Base-by-base conservation (phyloP, 495 filamentous ascomycete genomes). In the Aspergillus heteromorphus region DNA sequence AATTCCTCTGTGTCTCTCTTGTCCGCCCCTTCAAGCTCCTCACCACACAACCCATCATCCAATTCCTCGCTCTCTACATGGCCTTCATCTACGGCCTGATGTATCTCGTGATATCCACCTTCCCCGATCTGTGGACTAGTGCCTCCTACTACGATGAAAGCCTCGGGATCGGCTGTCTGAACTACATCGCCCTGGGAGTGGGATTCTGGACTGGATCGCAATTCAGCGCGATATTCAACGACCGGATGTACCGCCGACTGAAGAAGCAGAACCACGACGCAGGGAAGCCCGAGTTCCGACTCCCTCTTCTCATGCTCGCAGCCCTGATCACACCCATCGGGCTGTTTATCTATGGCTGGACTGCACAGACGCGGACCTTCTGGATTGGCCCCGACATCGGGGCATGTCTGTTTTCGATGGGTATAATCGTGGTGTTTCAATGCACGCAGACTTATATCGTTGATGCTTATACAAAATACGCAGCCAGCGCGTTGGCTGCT, bases 401-500 rank as follows among this genome's bases (percentile, higher is more conserved):
- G 2, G 77, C 77, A 6, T 64, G 65, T 1, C 61, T 88, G n/a
- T 83, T 87, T 50, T 62, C 68, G 4, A 58, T 69, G 0, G 85
- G 85, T 2, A 74, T 71, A 5, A 84, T 87, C 51, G 73, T 83
- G 5, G 69, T 71, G 0, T 85, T 85, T 56, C 85, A 87, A 67
- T 83, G 80, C 55, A 80, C 85, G 38, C 83, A 87, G 69, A 50
- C 50, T 0, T 60, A 60, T 21, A 25, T 60, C 14, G 45, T 56
- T 1, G 58, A 60, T 68, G 29, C 83, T 1, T 91, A 90, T 67
- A 80, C 81, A 16, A 74, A 76, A 6, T 92, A 79, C 65, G 85
- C 87, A 2, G 87, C 88, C 6, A 84, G 78, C 53, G 90, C 87
- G 0, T 64, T 88, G 13, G 85, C 76, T 0, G 87, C 89, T 1